These are phyloP conservation scores for Aphanomyces cochlioides DNA, from an alignment of 352 stramenopile species.

Conservation along the genomic window DNA sequence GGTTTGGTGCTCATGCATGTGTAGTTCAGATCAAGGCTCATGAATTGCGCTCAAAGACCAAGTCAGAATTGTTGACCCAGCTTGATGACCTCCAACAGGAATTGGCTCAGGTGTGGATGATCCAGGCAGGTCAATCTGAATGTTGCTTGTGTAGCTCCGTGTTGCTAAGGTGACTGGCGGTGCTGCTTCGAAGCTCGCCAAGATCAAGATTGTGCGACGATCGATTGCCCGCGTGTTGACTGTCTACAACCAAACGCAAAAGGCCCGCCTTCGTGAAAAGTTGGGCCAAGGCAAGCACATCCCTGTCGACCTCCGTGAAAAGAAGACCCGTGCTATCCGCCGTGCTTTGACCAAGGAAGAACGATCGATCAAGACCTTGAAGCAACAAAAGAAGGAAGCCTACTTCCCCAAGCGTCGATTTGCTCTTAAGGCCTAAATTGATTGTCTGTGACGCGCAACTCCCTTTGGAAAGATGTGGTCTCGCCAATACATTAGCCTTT, in stretches of 20 bases:
- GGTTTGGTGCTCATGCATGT: constrained; percentile 21
- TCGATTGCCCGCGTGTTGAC: constrained; percentile 99
- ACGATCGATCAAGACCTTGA: constrained; percentile 90
- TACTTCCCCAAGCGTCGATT: constrained; percentile 97
- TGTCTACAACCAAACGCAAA: constrained; percentile 99
- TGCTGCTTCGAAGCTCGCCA: constrained; percentile 98
- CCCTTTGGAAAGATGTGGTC: constrained; percentile 28
- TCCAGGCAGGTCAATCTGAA: constrained; percentile 12
- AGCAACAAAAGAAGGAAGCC: constrained; percentile 93
- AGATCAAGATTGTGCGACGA: constrained; percentile 99
- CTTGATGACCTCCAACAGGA: constrained; percentile 98
- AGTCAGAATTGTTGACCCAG: constrained; percentile 97
- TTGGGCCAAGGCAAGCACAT: constrained; percentile 95
- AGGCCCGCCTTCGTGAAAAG: constrained; percentile 95
- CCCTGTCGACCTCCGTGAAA: constrained; percentile 96
- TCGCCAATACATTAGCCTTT: constrained; percentile 26
- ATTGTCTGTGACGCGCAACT: constrained; percentile 32
- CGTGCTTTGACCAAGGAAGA: constrained; percentile 94
- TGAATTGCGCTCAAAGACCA: constrained; percentile 96
- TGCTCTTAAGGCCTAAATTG: constrained; percentile 96
- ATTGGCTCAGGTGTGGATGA: constrained; percentile 72
- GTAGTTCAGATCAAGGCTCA: constrained; percentile 95
- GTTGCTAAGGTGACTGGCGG: constrained; percentile 99
- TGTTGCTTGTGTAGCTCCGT: constrained; percentile 74
- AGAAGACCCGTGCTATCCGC: constrained; percentile 99